Evolutionary conservation across 306 rosid genomes (phyloP), one percentile per base, ranked within the genome.

Genomic region (Cucurbita maxima): DNA sequence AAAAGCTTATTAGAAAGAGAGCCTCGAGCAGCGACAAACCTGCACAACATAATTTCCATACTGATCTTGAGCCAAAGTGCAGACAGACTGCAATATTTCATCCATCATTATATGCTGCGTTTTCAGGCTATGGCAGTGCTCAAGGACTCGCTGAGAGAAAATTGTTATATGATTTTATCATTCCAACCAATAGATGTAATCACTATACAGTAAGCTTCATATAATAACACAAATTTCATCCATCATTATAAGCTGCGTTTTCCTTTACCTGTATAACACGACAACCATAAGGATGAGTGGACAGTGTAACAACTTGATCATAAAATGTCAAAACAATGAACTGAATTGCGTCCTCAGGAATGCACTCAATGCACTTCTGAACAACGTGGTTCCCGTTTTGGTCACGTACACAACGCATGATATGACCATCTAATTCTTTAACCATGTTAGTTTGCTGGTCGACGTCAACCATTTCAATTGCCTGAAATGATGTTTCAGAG

Each of bases 241-340:
- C 34, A 30, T 30, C 34, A 30, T 30, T 30, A 30, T 2, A 30
- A 3, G 3, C 34, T 30, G 34, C 34, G 34, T 30, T 30, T 30
- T 52, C 8, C 47, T 76, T 60, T 79, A 86, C 99, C 85, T 94
- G 99, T 76, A 94, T 89, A 81, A 94, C 97, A 20, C 99, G 92
- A 74, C 97, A 94, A 64, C 99, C 99, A 77, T 94, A 94, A 14
- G 99, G 99, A 89, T 94, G 97, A 81, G 99, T 91, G 30, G 99
- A 94, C 19, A 94, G 79, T 5, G 90, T 88, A 57, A 89, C 99
- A 36, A 91, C 99, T 85, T 94, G 99, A 75, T 88, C 97, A 73
- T 81, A 91, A 77, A 94, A 89, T 11, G 96, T 86, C 36, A 95
- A 89, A 76, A 94, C 87, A 77, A 94, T 92, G 67, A 94, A 94